Conservation (phyloP, 257 asterid species). For the Solanum sejunctum region DNA sequence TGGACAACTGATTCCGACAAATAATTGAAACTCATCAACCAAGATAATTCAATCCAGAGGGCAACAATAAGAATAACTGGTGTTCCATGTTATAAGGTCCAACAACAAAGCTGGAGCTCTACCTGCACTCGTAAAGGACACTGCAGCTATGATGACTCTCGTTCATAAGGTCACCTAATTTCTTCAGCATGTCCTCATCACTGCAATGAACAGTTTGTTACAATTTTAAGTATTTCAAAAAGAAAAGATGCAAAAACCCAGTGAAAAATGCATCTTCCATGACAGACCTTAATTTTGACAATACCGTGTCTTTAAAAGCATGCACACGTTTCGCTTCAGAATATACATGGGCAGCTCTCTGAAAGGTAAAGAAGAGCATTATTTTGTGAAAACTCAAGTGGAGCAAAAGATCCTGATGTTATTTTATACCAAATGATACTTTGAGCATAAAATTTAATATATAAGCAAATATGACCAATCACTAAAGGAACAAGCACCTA, state of each 20-base stretch:
- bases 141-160: conserved; percentile 96
- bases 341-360: conserved; percentile 93
- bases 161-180: conserved; percentile 89
- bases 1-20: conserved; percentile 43
- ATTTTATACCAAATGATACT: neutral
- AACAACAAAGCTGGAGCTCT: neutral
- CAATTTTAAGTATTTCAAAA: neutral
- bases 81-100: neutral
- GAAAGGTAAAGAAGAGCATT: conserved; percentile 9
- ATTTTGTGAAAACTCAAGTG: neutral
- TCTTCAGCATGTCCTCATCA: conserved; percentile 70
- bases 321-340: conserved; percentile 90
- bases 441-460: neutral
- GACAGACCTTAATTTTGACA: conserved; percentile 48
- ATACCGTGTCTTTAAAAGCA: conserved; percentile 73
- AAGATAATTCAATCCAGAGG: neutral
- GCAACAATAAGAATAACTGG: neutral
- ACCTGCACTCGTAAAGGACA: conserved; percentile 74
- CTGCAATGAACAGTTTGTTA: conserved; percentile 26
- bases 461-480: neutral
- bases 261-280: neutral
- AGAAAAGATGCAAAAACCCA: neutral
- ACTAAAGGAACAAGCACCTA: neutral
- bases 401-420: neutral
- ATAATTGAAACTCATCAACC: neutral